These are phyloP conservation scores for Drosera spatulata DNA, from an alignment of 179 eudicot genomes.

Conservation along the genomic window DNA sequence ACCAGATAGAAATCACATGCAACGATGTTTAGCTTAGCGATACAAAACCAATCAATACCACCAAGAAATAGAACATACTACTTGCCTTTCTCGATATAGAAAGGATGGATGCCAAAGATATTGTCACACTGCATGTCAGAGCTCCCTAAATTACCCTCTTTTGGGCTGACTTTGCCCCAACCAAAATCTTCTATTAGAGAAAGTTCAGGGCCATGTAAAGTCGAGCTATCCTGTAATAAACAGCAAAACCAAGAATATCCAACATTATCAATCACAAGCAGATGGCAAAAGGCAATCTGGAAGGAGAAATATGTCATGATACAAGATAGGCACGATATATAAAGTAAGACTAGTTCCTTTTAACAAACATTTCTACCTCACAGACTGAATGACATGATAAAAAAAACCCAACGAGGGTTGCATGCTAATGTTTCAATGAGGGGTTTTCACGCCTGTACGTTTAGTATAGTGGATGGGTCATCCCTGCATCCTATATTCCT, in stretches of 20 bases:
- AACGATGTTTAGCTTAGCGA: too few relatives aligned
- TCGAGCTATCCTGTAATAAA: not conserved
- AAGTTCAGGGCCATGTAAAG: slow-evolving; percentile 12
- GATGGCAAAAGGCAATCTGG: not conserved
- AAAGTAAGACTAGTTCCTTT: too few relatives aligned
- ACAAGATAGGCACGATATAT: not conserved
- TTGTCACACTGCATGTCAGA: slow-evolving; percentile 46
- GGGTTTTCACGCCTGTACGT: too few relatives aligned
- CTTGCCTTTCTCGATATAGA: slow-evolving; percentile 69
- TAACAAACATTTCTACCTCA: too few relatives aligned
- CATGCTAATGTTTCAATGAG: too few relatives aligned
- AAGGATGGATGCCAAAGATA: slow-evolving; percentile 75
- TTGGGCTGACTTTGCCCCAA: slow-evolving; percentile 37
- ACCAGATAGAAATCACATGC: too few relatives aligned
- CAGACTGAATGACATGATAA: too few relatives aligned
- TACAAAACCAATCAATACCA: not conserved
- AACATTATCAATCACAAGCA: not conserved
- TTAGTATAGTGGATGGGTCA: too few relatives aligned
- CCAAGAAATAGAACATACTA: not conserved
- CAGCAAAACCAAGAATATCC: not conserved
- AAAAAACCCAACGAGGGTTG: too few relatives aligned
- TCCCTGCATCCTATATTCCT: too few relatives aligned
- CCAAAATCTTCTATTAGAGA: slow-evolving; percentile 44
- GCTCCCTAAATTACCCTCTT: slow-evolving; percentile 9
- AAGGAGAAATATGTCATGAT: not conserved